Evolutionary conservation across 2,329 filamentous ascomycete species (phyloP).

Genomic region (Penicillium sp.): DNA sequence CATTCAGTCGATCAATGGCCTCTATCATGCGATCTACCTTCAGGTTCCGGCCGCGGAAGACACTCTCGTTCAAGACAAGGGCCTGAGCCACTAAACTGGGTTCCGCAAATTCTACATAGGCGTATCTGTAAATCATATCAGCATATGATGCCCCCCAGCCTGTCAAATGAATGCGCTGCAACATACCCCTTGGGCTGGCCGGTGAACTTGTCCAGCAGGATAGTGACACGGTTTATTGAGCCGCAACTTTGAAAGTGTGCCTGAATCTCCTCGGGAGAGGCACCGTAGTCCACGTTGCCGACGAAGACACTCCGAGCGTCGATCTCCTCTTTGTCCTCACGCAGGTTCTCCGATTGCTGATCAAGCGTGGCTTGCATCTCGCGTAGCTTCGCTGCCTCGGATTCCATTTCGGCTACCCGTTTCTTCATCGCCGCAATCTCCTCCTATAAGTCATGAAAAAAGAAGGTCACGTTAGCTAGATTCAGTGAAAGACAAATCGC

Average conservation of each 20-base stretch:
- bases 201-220: conserved; percentile 94
- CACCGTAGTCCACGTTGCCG: conserved; percentile 95
- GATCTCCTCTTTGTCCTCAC: conserved; percentile 90
- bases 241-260: conserved; percentile 96
- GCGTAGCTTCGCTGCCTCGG: conserved; percentile 73
- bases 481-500: too few species aligned
- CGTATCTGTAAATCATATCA: too few species aligned
- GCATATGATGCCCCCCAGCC: too few species aligned
- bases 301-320: conserved; percentile 95
- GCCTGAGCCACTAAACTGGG: conserved; percentile 86
- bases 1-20: too few species aligned
- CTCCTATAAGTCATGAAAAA: conserved; percentile 43
- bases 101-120: conserved; percentile 96
- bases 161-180: too few species aligned
- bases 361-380: conserved; percentile 83
- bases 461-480: too few species aligned
- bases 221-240: conserved; percentile 95
- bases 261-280: conserved; percentile 94
- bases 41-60: conserved; percentile 87
- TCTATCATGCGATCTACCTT: too few species aligned
- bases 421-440: conserved; percentile 83
- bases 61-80: conserved; percentile 87
- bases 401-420: conserved; percentile 81
- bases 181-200: conserved; percentile 99
- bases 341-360: conserved; percentile 69